Evolutionary conservation across 495 filamentous ascomycete species (phyloP).

Genomic region (Sphaerosporella brunnea): DNA sequence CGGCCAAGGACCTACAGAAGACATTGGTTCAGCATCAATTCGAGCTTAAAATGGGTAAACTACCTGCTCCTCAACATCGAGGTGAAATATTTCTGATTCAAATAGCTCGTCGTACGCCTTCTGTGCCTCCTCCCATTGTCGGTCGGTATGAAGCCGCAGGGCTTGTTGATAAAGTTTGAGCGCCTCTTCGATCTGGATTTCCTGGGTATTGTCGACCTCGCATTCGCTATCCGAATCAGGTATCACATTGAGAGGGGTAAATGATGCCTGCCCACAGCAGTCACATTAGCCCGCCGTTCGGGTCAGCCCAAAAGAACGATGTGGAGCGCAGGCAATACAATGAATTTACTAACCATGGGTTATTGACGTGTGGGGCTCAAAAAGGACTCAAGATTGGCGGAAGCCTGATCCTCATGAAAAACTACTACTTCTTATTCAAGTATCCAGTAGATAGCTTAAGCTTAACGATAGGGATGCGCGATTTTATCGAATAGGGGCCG

Average conservation of each 20-base stretch:
- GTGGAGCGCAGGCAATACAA: too few species aligned
- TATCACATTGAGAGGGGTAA: slow-evolving; percentile 76
- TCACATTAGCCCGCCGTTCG: too few species aligned
- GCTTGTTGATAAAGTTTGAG: slow-evolving; percentile 88
- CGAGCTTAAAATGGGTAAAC: slow-evolving; percentile 16
- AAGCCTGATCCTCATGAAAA: too few species aligned
- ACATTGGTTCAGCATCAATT: background rate
- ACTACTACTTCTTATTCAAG: too few species aligned
- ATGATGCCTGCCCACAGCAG: slow-evolving; percentile 30
- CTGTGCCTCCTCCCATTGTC: slow-evolving; percentile 59
- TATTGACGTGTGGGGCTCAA: too few species aligned
- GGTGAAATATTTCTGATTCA: slow-evolving; percentile 67
- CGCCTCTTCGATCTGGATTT: slow-evolving; percentile 91
- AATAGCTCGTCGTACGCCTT: slow-evolving; percentile 75
- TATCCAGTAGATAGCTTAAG: too few species aligned
- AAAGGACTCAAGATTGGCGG: too few species aligned
- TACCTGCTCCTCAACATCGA: slow-evolving; percentile 31
- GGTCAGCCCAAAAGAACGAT: too few species aligned
- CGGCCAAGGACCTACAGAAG: slow-evolving; percentile 19
- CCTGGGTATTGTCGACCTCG: slow-evolving; percentile 85
- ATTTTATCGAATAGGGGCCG: too few species aligned
- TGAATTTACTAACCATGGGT: too few species aligned
- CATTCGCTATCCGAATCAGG: slow-evolving; percentile 78
- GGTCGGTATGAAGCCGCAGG: slow-evolving; percentile 79
- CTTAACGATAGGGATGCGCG: too few species aligned